A percentile compares a stretch with the other conserved stretches of the same genome.
phyloP scores from a whole-genome alignment of 2,329 filamentous ascomycete species.

The Phyllosticta citribraziliensis region DNA sequence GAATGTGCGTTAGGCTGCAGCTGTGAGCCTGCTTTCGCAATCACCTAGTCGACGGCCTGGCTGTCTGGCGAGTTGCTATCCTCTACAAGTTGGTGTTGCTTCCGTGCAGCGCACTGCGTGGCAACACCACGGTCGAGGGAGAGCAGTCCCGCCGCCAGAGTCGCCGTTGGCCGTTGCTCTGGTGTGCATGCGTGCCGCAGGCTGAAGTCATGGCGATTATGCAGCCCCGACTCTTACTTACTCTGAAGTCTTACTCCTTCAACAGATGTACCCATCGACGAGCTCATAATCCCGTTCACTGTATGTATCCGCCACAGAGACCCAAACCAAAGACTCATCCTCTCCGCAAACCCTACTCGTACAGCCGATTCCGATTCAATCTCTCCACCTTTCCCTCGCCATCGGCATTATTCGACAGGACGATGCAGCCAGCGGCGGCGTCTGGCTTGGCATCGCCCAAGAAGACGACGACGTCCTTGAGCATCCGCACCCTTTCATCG shows the following conservation, averaged over 20 bases:
- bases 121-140: conserved; percentile 13
- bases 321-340: too few species aligned
- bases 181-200: not conserved
- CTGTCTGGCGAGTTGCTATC: conserved; percentile 6
- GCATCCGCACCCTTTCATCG: too few species aligned
- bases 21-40: conserved; percentile 12
- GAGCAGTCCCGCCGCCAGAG: not conserved
- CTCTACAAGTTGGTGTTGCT: conserved; percentile 10
- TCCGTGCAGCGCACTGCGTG: conserved; percentile 12
- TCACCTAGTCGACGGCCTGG: not conserved
- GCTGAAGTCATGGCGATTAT: too few species aligned
- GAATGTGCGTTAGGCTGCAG: conserved; percentile 12
- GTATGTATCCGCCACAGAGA: too few species aligned
- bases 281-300: too few species aligned
- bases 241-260: too few species aligned
- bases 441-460: too few species aligned
- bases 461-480: too few species aligned
- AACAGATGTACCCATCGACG: too few species aligned
- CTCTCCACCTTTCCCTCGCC: not conserved
- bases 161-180: conserved; percentile 9
- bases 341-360: not conserved
- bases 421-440: too few species aligned
- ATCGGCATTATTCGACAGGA: not conserved
- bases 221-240: too few species aligned
- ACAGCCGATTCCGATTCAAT: not conserved